phyloP scores from a whole-genome alignment of 2,329 filamentous ascomycete species.

The Magnaporthiopsis rhizophila region DNA sequence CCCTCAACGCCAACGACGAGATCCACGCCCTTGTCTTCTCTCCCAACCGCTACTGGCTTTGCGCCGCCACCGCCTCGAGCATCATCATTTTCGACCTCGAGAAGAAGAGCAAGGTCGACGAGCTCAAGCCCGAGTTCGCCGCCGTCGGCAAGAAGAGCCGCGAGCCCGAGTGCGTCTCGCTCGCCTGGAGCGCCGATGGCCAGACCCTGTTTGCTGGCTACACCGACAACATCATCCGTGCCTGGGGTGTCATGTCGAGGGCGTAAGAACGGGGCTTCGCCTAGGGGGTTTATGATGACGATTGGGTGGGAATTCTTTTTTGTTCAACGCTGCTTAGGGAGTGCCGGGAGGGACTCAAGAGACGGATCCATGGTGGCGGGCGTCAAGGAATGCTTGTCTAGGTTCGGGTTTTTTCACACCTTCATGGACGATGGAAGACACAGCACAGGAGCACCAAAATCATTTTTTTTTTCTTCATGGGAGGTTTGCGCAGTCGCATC shows the following conservation, averaged over 20 bases:
- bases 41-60: slow-evolving; percentile 99
- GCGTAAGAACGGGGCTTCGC: slow-evolving; percentile 45
- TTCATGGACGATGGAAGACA: slow-evolving; percentile 4
- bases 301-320: slow-evolving; percentile 7
- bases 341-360: slow-evolving; percentile 7
- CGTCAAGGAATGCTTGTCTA: slow-evolving; percentile 26
- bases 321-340: slow-evolving; percentile 10
- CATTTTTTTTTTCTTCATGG: slow-evolving; percentile 3
- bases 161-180: slow-evolving; percentile 94
- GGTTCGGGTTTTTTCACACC: slow-evolving; percentile 23
- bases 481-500: slow-evolving; percentile 4
- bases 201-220: slow-evolving; percentile 99
- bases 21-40: slow-evolving; percentile 99
- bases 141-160: slow-evolving; percentile 97
- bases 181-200: slow-evolving; percentile 97
- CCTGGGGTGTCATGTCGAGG: slow-evolving; percentile 95
- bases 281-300: slow-evolving; percentile 1
- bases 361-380: slow-evolving; percentile 23
- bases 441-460: slow-evolving; percentile 7
- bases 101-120: slow-evolving; percentile 99
- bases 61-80: slow-evolving; percentile 91
- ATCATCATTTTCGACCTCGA: slow-evolving; percentile 99
- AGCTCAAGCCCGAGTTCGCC: slow-evolving; percentile 97
- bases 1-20: slow-evolving; percentile 97
- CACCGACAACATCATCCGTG: slow-evolving; percentile 98